Conservation (phyloP, 257 asterid genomes). For the Orobanche coerulescens region DNA sequence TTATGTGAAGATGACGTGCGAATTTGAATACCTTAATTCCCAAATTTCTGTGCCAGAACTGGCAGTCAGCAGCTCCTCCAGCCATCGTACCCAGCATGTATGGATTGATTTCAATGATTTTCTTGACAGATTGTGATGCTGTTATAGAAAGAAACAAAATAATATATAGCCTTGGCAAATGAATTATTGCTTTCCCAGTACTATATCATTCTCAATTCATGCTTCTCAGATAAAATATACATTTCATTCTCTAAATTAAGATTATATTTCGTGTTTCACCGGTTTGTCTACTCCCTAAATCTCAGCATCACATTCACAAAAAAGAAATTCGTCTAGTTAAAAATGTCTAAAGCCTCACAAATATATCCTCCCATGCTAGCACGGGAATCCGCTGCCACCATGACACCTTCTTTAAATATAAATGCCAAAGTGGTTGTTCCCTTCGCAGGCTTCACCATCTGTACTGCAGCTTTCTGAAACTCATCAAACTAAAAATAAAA, state of each 20-base stretch:
- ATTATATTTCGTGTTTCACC: background rate
- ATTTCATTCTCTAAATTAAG: background rate
- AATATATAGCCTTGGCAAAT: no score
- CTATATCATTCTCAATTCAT: background rate
- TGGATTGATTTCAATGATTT: constrained; percentile 80
- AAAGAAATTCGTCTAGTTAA: background rate
- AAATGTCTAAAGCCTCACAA: constrained; percentile 42
- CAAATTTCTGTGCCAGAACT: constrained; percentile 84
- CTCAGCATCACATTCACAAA: background rate
- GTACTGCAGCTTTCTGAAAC: constrained; percentile 83
- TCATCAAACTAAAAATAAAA: constrained; percentile 65
- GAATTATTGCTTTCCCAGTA: background rate
- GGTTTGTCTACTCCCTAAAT: background rate
- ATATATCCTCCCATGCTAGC: constrained; percentile 99
- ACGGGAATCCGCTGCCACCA: constrained; percentile 94
- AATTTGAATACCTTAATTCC: constrained; percentile 56
- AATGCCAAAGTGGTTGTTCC: constrained; percentile 89
- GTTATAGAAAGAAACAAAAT: constrained; percentile 16
- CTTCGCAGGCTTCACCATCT: constrained; percentile 97
- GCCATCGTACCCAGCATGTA: constrained; percentile 98
- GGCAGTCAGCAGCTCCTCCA: constrained; percentile 97
- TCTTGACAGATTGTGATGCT: constrained; percentile 91
- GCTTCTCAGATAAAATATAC: background rate
- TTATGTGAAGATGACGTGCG: background rate
- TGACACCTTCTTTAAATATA: constrained; percentile 81